Evolutionary conservation across 768 basidiomycete genomes (phyloP), one percentile per base, ranked within the genome.

Genomic region (Mycena epipterygia): DNA sequence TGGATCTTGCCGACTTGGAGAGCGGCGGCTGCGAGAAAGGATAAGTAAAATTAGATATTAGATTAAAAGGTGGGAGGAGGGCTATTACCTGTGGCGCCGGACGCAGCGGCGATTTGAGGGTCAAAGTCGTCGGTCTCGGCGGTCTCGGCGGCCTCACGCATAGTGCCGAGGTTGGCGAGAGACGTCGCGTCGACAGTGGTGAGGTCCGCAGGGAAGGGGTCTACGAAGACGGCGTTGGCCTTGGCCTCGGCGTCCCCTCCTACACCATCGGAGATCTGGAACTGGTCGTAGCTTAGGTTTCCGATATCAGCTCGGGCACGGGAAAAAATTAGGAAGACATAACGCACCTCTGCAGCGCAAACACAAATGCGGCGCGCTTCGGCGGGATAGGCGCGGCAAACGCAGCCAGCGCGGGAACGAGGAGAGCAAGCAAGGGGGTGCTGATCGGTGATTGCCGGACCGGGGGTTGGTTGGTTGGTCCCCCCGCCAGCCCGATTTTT

Each of bases 181-280:
- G 77, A 79, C 17, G 72, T 76, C 5, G 69, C 64, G 25, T 76
- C 75, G 51, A 84, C 75, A 27, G 80, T 80, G 29, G 82, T 67
- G 58, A 83, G 76, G 64, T 84, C 83, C 7, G 78, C 70, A 37
- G 77, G 76, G 39, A 83, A 82, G 57, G 80, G 81, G 52, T 75
- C 77, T 74, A 83, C 79, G 75, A 84, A 84, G 51, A 83, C 80
- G 8, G 84, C 84, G 63, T 80, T 78, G 2, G 82, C 83, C 62
- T 83, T 61, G 0, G 80, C 82, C 51, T 74, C 41, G 2, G 84
- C 84, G 41, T 80, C 76, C 3, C 84, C 84, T 11, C 74, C 83
- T 11, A 79, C 76, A 33, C 81, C 80, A 61, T 79, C 79, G 19
- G 82, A 83, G 67, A 84, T 84, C 71, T 84, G 84, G 81, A 84